Evolutionary conservation across 805 yeast genomes (phyloP).

Genomic region (Kazachstania kunashirensis): DNA sequence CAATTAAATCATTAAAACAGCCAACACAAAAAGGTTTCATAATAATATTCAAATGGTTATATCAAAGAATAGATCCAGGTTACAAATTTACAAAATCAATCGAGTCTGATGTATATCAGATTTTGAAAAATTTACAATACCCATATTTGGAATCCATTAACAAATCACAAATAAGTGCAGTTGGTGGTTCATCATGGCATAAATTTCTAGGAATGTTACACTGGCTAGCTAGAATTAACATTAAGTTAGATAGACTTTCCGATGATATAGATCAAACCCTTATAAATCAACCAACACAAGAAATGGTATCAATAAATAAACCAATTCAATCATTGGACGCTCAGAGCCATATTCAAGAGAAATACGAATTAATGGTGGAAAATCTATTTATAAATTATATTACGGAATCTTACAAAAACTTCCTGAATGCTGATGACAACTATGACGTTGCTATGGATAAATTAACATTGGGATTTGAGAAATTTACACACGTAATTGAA

Average conservation of each 20-base stretch:
- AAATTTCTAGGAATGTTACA: conserved; percentile 69
- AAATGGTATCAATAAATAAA: conserved; percentile 20
- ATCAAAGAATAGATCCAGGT: conserved; percentile 69
- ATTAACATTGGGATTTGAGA: conserved; percentile 46
- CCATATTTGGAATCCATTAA: conserved; percentile 76
- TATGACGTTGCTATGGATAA: conserved; percentile 44
- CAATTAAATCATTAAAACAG: conserved; percentile 51
- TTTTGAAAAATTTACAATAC: conserved; percentile 57
- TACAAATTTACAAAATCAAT: conserved; percentile 57
- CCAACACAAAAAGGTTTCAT: conserved; percentile 88
- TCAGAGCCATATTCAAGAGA: conserved; percentile 26
- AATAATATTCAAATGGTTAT: conserved; percentile 68
- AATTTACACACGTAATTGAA: conserved; percentile 40
- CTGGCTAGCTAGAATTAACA: conserved; percentile 62
- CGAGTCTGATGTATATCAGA: conserved; percentile 64
- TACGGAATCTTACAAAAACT: conserved; percentile 56
- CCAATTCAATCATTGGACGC: conserved; percentile 22
- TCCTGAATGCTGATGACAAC: conserved; percentile 56
- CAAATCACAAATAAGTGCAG: conserved; percentile 81
- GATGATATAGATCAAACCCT: conserved; percentile 15
- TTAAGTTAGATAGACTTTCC: conserved; percentile 31
- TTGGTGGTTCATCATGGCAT: conserved; percentile 86
- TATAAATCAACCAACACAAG: conserved; percentile 25
- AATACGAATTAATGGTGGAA: conserved; percentile 32
- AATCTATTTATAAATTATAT: conserved; percentile 50